A percentile compares a stretch with the other conserved stretches of the same genome.
phyloP scores from a whole-genome alignment of 140 eudicot genomes.

The Bidens hawaiensis region DNA sequence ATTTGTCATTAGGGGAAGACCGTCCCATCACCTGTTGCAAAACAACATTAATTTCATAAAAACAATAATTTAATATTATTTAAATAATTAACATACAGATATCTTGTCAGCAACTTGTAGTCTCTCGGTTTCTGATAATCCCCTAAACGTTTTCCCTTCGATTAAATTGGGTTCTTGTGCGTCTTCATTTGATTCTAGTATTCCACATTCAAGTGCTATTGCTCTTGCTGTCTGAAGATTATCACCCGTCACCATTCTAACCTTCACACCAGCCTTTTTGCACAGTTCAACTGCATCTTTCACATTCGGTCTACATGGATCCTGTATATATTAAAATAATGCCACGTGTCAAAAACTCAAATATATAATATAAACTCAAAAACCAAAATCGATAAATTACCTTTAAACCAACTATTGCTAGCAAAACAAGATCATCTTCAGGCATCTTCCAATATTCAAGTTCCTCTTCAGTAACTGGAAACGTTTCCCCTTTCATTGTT shows the following conservation, averaged over 20 bases:
- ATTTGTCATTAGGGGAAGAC: constrained; percentile 93
- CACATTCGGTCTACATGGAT: constrained; percentile 91
- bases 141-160: constrained; percentile 81
- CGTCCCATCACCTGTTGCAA: constrained; percentile 84
- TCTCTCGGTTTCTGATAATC: constrained; percentile 47
- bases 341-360: background rate
- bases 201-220: constrained; percentile 94
- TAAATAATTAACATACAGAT: constrained; percentile 41
- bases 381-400: no score
- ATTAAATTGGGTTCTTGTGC: constrained; percentile 75
- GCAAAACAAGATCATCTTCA: constrained; percentile 67
- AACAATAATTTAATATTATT: background rate
- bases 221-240: constrained; percentile 94
- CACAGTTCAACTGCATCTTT: constrained; percentile 75
- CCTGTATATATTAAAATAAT: constrained; percentile 40
- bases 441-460: constrained; percentile 65
- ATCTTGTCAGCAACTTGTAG: constrained; percentile 61
- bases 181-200: constrained; percentile 65
- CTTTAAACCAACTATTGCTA: constrained; percentile 79
- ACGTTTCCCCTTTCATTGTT: constrained; percentile 30
- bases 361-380: background rate
- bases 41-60: background rate
- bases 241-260: constrained; percentile 97
- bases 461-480: constrained; percentile 59
- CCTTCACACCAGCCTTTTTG: constrained; percentile 83